A percentile compares a stretch with the other conserved stretches of the same genome.
Evolutionary conservation across 768 basidiomycete species (phyloP).

Genomic region (Termitomyces heimii): DNA sequence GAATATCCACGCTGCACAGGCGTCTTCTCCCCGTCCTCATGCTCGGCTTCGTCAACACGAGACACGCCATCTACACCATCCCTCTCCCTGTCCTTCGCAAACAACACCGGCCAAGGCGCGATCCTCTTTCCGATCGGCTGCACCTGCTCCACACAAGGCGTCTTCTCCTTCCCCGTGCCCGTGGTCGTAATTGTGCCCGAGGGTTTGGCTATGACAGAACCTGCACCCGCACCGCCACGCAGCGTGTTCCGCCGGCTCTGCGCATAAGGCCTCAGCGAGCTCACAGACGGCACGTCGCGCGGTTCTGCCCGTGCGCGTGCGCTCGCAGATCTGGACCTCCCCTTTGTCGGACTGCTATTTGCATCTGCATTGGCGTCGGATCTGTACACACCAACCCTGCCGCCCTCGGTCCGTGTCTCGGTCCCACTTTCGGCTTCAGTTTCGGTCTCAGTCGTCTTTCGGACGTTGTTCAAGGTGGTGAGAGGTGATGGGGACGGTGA

Average conservation of each 20-base stretch:
- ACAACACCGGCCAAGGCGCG: conserved; percentile 52
- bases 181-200: too few species aligned
- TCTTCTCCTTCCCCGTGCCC: not conserved
- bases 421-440: not conserved
- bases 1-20: conserved; percentile 34
- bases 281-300: conserved; percentile 30
- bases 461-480: not conserved
- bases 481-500: conserved; percentile 21
- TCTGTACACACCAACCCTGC: too few species aligned
- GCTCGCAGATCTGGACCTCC: conserved; percentile 15
- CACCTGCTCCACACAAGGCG: not conserved
- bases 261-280: conserved; percentile 46
- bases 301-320: conserved; percentile 10
- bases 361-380: not conserved
- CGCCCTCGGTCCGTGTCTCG: too few species aligned
- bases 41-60: not conserved
- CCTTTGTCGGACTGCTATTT: not conserved
- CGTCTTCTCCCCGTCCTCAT: conserved; percentile 9
- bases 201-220: not conserved
- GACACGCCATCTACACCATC: not conserved
- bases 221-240: too few species aligned
- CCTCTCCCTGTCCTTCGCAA: not conserved
- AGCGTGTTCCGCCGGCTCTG: conserved; percentile 18
- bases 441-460: not conserved
- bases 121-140: conserved; percentile 48